phyloP scores from a whole-genome alignment of 768 basidiomycete genomes.

The Pleurotus ostreatus region DNA sequence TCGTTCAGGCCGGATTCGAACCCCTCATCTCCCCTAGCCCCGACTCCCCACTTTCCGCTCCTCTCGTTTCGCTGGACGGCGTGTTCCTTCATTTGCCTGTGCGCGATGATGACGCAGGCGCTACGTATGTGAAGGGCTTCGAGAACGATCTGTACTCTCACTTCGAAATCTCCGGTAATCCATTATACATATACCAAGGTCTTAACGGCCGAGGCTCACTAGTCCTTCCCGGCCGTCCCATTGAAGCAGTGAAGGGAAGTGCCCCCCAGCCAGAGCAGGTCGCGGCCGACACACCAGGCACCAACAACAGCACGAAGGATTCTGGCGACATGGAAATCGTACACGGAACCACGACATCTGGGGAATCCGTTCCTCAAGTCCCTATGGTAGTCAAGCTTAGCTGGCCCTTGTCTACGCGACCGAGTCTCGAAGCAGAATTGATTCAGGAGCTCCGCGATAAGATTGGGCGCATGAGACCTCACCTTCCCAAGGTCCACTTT shows the following conservation, averaged over 20 bases:
- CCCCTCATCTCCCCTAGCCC: conserved; percentile 9
- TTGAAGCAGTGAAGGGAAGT: background rate
- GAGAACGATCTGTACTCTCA: background rate
- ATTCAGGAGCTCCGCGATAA: conserved; percentile 7
- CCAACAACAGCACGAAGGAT: background rate
- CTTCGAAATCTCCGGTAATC: background rate
- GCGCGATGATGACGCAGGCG: background rate
- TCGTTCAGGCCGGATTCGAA: conserved; percentile 13
- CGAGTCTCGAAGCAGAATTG: conserved; percentile 7
- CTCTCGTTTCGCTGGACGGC: background rate
- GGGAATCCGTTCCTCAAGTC: background rate
- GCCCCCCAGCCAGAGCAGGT: too few relatives aligned
- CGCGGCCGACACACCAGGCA: too few relatives aligned
- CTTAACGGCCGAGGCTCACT: conserved; percentile 16
- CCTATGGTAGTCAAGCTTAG: conserved; percentile 10
- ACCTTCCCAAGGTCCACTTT: conserved; percentile 12
- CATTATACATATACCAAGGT: conserved; percentile 9
- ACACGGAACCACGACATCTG: background rate
- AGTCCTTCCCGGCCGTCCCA: conserved; percentile 8
- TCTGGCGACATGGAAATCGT: background rate
- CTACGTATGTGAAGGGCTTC: background rate
- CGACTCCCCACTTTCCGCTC: background rate
- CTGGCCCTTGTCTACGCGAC: conserved; percentile 11
- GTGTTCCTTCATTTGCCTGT: background rate
- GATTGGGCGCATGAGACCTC: conserved; percentile 9